Conservation (phyloP, 257 asterid genomes). For the Penstemon davidsonii region DNA sequence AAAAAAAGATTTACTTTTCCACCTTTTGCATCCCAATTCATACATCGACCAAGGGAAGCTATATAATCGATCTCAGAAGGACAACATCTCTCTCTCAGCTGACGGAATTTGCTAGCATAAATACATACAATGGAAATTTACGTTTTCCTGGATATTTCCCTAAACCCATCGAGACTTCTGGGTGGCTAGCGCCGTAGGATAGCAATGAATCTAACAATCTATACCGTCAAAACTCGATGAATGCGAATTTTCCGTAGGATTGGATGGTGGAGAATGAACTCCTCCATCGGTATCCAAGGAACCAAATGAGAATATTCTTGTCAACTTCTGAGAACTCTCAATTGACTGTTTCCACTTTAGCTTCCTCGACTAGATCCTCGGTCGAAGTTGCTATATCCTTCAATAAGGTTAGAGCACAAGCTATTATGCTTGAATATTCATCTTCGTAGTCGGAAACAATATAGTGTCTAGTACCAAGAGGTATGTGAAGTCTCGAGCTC, state of each 20-base stretch:
- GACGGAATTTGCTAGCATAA: constrained; percentile 59
- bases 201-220: constrained; percentile 61
- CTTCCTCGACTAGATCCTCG: constrained; percentile 40
- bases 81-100: constrained; percentile 66
- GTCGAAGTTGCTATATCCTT: constrained; percentile 39
- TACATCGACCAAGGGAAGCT: constrained; percentile 87
- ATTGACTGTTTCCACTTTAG: constrained; percentile 37
- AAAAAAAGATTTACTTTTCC: constrained; percentile 87
- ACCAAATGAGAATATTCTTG: constrained; percentile 50
- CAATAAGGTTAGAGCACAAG: constrained; percentile 74
- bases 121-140: constrained; percentile 70
- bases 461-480: constrained; percentile 58
- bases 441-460: constrained; percentile 78
- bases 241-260: constrained; percentile 44
- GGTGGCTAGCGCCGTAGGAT: constrained; percentile 59
- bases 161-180: constrained; percentile 73
- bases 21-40: constrained; percentile 90
- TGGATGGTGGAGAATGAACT: constrained; percentile 39
- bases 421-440: constrained; percentile 87
- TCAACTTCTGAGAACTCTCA: constrained; percentile 47
- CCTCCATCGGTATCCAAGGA: constrained; percentile 52
- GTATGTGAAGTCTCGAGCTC: constrained; percentile 76
- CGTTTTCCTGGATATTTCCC: constrained; percentile 63
- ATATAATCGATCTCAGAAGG: constrained; percentile 74
- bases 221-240: constrained; percentile 62